Percentiles rank a stretch among this genome's conserved stretches.
These are phyloP conservation scores for Castanea mollissima DNA, from an alignment of 306 rosid species.

Conservation along the genomic window DNA sequence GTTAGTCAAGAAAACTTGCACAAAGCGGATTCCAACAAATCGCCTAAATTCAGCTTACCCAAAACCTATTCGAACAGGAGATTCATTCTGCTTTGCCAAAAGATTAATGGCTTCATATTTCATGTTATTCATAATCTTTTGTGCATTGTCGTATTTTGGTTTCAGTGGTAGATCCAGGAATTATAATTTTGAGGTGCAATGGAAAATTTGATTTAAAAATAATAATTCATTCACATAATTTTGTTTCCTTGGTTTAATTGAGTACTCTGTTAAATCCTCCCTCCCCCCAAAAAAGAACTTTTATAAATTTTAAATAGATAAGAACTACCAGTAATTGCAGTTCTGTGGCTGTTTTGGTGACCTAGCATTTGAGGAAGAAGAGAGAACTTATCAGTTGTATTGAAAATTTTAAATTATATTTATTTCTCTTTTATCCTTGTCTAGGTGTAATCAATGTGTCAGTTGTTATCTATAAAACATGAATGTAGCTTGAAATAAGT, in stretches of 20 bases:
- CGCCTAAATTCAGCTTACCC: too few species aligned
- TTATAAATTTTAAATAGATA: too few species aligned
- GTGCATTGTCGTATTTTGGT: not conserved
- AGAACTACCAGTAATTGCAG: too few species aligned
- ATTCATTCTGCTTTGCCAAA: not conserved
- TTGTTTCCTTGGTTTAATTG: not conserved
- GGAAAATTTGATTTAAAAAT: not conserved
- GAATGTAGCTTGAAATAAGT: not conserved
- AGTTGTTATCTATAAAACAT: not conserved
- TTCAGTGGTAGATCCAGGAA: not conserved
- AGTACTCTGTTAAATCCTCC: not conserved
- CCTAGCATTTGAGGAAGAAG: too few species aligned
- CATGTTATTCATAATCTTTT: not conserved
- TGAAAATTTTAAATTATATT: too few species aligned
- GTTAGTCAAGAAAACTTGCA: not conserved
- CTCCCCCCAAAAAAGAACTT: not conserved
- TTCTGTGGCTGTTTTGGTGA: too few species aligned
- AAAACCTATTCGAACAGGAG: too few species aligned
- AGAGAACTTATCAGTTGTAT: too few species aligned
- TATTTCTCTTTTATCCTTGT: too few species aligned
- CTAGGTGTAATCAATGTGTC: not conserved
- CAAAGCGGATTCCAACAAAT: too few species aligned
- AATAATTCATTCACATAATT: not conserved
- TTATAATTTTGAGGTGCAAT: not conserved
- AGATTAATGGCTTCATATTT: not conserved